Evolutionary conservation across 768 basidiomycete species (phyloP), one percentile per base, ranked within the genome.

Genomic region (Favolaschia claudopus): DNA sequence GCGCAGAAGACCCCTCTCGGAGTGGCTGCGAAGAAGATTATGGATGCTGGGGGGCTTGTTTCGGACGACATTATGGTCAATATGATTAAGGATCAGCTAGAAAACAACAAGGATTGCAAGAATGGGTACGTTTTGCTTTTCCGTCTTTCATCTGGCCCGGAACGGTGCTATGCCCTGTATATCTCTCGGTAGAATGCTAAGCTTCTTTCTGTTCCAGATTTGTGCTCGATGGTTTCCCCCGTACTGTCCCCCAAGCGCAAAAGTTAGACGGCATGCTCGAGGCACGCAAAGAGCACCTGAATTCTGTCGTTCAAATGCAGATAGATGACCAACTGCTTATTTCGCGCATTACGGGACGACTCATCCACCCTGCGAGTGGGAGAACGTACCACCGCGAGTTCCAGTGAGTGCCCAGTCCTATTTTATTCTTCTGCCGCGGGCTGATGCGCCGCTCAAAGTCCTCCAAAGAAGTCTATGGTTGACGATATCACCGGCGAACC

Each of bases 221-320:
- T 76, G 97, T 99, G 55, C 83, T 99, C 47, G 97, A 99, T 70
- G 97, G 97, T n/a, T 99, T 99, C 86, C 97, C 97, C 37, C 89
- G 97, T 38, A 99, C 96, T 5, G 93, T 99, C 32, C 89, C 92
- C 10, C 97, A 99, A 70, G 97, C 97, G 3, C 85, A 96, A 77
- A 99, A 97, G 76, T 89, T 99, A 52, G 96, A 96, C 70, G 78
- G 81, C 58, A 98, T 99, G 97, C 87, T 99, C 39, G 72, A 82
- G 14, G 75, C 71, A 5, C 89, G 91, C 69, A 88, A 91, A 67
- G 95, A 98, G 79, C 91, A 90, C 70, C 85, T 99, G 47, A 89
- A 99, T 77, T 88, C 85, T n/a, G 95, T 93, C 59, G 87, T 98
- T 34, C 89, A 99, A 73, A 86, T 99, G 52, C 80, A 88, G 71